Base-by-base conservation (phyloP, 2,329 filamentous ascomycete genomes). In the Aphanoascus verrucosus region DNA sequence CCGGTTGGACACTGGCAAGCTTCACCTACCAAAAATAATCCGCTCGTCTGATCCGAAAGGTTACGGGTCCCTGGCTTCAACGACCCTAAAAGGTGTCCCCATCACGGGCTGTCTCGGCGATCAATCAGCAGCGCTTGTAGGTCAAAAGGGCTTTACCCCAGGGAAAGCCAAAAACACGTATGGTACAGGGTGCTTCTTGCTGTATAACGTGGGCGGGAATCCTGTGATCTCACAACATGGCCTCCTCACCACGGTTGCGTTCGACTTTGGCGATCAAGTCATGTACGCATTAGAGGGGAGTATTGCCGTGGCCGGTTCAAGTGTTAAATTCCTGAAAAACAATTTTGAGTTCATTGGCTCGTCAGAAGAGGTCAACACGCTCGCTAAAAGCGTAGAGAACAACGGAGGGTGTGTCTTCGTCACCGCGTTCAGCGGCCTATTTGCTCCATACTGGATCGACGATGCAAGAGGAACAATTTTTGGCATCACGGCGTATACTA, bases 381-480 rank as follows among this genome's bases (percentile, higher is more conserved):
- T 85, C 34, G 83, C 83, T 3, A 76, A 76, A 45, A 80, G 77
- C 1, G 83, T 86, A 3, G 69, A 77, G 35, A 85, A 94, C 67
- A 94, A 85, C 57, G 89, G 89, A 52, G 89, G 89, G 5, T 84
- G 89, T 52, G 81, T 90, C 19, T 83, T 95, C 63, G 89, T 95
- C 56, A 95, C 89, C 1, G 89, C 89, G 1, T 95, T 95, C 67
- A 89, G 85, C 67, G 89, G 89, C 50, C 77, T 95, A 1, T 94
- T 94, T 66, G 89, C 89, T 0, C 89, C 89, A 0, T 95, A 95
- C 70, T 95, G 89, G 89, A 91, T 94, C 57, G 88, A 94, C 64
- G 87, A 94, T 70, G 88, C 88, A 15, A 85, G 89, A 66, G 89
- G 89, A 53, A 94, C 89, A 2, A 81, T 93, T 52, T 82, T 91